A percentile compares a stretch with the other conserved stretches of the same genome.
These are phyloP conservation scores for Hypoxylon sp. DNA, from an alignment of 2,329 filamentous ascomycete species.

Conservation along the genomic window DNA sequence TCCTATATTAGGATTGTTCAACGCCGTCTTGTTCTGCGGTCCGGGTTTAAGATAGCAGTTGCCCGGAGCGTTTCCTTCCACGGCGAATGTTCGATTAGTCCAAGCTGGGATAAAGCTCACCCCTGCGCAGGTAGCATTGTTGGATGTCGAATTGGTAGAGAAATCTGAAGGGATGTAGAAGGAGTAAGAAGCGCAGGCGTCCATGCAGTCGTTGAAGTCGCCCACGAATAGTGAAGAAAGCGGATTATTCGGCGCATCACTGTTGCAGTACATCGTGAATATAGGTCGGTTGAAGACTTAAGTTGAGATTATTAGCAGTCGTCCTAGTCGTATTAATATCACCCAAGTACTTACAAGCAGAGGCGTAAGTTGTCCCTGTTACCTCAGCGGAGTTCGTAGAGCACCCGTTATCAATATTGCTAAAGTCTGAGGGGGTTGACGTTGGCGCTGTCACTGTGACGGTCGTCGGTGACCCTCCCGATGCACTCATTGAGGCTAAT, in stretches of 20 bases:
- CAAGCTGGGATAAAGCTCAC: conserved; percentile 60
- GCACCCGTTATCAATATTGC: conserved; percentile 58
- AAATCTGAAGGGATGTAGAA: conserved; percentile 49
- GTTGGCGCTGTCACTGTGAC: conserved; percentile 45
- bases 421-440: conserved; percentile 48
- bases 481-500: conserved; percentile 49
- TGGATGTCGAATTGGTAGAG: conserved; percentile 44
- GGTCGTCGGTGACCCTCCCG: conserved; percentile 20
- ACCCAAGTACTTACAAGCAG: conserved; percentile 53
- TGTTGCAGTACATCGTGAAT: conserved; percentile 61
- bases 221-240: conserved; percentile 59
- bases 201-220: conserved; percentile 61
- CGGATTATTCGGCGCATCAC: conserved; percentile 55
- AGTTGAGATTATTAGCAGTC: conserved; percentile 28
- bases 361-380: conserved; percentile 57
- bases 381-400: conserved; percentile 53
- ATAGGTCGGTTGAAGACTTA: conserved; percentile 55
- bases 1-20: conserved; percentile 53
- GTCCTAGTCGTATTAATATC: background rate
- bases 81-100: conserved; percentile 56
- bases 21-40: conserved; percentile 50
- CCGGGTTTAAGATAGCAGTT: conserved; percentile 62
- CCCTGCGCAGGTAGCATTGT: conserved; percentile 55
- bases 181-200: conserved; percentile 60
- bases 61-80: conserved; percentile 55